Percentiles rank a stretch among this genome's conserved stretches.
Conservation (phyloP, 2,329 filamentous ascomycete genomes). For the Cytospora leucostoma region DNA sequence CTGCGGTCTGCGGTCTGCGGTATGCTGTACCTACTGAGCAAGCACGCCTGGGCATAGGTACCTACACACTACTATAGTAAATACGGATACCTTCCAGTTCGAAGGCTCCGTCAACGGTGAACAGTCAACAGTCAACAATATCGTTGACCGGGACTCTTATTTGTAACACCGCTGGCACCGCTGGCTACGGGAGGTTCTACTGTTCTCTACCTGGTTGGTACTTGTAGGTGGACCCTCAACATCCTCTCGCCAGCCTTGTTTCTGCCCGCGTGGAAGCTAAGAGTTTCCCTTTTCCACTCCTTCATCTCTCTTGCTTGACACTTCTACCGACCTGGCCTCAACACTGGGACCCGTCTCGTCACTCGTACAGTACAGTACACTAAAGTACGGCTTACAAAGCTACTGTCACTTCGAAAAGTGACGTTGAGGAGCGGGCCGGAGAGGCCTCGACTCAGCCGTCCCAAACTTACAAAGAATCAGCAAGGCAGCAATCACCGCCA, state of each 20-base stretch:
- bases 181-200: not conserved
- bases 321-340: not conserved
- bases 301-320: not conserved
- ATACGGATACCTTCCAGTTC: too few relatives aligned
- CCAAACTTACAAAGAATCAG: too few relatives aligned
- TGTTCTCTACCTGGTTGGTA: not conserved
- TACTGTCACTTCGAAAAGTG: not conserved
- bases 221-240: not conserved
- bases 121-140: not conserved
- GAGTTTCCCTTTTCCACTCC: not conserved
- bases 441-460: not conserved
- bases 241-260: not conserved
- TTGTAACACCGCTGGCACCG: not conserved
- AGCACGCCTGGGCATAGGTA: too few relatives aligned
- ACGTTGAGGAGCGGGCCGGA: constrained; percentile 1
- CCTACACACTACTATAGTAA: too few relatives aligned
- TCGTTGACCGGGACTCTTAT: not conserved
- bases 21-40: too few relatives aligned
- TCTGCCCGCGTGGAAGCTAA: not conserved
- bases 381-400: not conserved
- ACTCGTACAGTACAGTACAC: not conserved
- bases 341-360: not conserved
- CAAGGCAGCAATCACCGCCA: not conserved
- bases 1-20: too few relatives aligned
- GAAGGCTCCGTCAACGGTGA: too few relatives aligned